phyloP scores from a whole-genome alignment of 2,329 filamentous ascomycete species.

The Verticillium isaacii region DNA sequence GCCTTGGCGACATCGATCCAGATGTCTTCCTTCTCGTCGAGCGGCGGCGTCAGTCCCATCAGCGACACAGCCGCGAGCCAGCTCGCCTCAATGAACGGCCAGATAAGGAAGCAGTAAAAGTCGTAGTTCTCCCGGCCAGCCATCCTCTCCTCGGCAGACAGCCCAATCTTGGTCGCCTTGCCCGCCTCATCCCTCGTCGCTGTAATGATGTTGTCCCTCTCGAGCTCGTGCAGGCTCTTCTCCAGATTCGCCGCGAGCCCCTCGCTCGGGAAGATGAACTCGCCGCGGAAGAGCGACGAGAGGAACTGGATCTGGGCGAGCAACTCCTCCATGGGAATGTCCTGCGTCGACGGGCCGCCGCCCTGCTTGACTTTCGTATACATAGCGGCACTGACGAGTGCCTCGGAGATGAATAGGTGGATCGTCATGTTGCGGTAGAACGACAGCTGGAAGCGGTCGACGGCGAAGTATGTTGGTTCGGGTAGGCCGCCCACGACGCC shows the following conservation, averaged over 20 bases:
- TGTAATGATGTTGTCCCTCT: constrained; percentile 72
- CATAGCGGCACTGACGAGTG: constrained; percentile 82
- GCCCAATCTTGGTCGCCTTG: constrained; percentile 62
- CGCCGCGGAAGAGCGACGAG: constrained; percentile 87
- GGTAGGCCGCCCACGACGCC: constrained; percentile 73
- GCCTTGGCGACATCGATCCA: constrained; percentile 78
- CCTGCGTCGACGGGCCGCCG: constrained; percentile 76
- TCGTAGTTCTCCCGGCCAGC: constrained; percentile 91
- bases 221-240: constrained; percentile 71
- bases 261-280: constrained; percentile 94
- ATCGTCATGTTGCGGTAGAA: constrained; percentile 99
- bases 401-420: constrained; percentile 92
- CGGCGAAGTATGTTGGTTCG: constrained; percentile 90
- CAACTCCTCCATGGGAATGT: constrained; percentile 70
- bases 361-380: constrained; percentile 89
- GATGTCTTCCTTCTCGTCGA: constrained; percentile 49
- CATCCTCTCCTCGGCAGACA: constrained; percentile 70
- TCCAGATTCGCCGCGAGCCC: constrained; percentile 77
- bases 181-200: constrained; percentile 54
- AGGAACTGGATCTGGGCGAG: constrained; percentile 80
- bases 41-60: constrained; percentile 77
- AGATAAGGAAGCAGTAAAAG: constrained; percentile 98
- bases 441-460: constrained; percentile 92
- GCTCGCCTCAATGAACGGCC: constrained; percentile 93
- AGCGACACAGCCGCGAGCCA: constrained; percentile 90